Conservation (phyloP, 768 basidiomycete species). For the Leccinum longicurvipes region DNA sequence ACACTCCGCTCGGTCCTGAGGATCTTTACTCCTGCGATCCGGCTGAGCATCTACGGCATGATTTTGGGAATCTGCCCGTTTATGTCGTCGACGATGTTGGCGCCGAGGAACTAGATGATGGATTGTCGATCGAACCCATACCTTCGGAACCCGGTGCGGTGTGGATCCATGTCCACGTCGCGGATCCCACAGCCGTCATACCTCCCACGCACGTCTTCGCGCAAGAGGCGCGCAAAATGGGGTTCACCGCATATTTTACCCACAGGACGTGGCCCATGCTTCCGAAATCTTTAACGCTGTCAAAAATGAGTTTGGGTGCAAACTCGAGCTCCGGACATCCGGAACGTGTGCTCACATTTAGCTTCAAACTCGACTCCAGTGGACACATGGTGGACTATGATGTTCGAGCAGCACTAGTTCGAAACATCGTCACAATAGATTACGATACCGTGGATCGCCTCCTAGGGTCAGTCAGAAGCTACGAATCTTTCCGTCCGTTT, state of each 20-base stretch:
- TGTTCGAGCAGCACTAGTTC: conserved; percentile 70
- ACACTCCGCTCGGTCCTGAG: conserved; percentile 49
- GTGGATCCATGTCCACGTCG: conserved; percentile 92
- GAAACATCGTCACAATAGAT: conserved; percentile 57
- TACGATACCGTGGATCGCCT: conserved; percentile 67
- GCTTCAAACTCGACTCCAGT: conserved; percentile 55
- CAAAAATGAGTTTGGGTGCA: conserved; percentile 47
- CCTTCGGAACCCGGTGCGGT: conserved; percentile 50
- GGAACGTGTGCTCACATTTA: conserved; percentile 76
- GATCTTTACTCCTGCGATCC: conserved; percentile 65
- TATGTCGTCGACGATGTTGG: conserved; percentile 81
- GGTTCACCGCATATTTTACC: conserved; percentile 58
- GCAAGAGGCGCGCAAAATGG: conserved; percentile 49
- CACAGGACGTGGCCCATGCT: conserved; percentile 71
- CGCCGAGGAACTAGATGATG: conserved; percentile 93
- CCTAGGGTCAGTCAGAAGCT: conserved; percentile 31
- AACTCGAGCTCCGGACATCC: conserved; percentile 28
- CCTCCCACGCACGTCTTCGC: conserved; percentile 67
- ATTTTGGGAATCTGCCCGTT: conserved; percentile 77
- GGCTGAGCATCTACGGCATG: conserved; percentile 71
- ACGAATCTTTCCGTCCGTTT: conserved; percentile 23
- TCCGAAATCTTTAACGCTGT: conserved; percentile 54
- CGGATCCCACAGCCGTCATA: conserved; percentile 83
- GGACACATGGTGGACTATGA: conserved; percentile 70
- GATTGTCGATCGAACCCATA: conserved; percentile 76